Conservation (phyloP, 495 filamentous ascomycete species). For the Xylaria venustula region DNA sequence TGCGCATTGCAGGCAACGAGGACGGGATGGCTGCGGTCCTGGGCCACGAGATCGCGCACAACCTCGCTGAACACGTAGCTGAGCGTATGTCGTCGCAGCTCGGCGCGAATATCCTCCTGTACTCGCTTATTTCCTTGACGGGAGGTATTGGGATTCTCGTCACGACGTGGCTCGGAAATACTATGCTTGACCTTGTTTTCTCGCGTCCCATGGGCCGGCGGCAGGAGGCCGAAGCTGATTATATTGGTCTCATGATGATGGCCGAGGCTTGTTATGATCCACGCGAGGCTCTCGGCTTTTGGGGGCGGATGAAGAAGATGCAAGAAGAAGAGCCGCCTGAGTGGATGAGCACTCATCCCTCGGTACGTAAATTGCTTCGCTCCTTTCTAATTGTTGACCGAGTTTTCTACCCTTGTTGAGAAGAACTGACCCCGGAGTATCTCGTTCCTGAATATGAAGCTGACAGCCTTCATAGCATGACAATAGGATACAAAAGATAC, state of each 20-base stretch:
- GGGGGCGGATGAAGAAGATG: slow-evolving; percentile 72
- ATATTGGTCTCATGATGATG: slow-evolving; percentile 78
- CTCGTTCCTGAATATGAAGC: not conserved
- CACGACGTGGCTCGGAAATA: slow-evolving; percentile 39
- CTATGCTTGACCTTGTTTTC: slow-evolving; percentile 62
- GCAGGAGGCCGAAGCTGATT: slow-evolving; percentile 71
- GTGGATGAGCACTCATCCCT: slow-evolving; percentile 85
- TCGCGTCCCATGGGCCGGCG: slow-evolving; percentile 67
- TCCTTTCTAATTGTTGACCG: not conserved
- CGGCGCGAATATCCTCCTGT: slow-evolving; percentile 53
- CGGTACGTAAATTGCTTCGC: slow-evolving; percentile 46
- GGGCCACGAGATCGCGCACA: slow-evolving; percentile 94
- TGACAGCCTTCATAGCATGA: slow-evolving; percentile 48
- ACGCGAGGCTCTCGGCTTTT: slow-evolving; percentile 66
- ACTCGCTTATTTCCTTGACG: slow-evolving; percentile 47
- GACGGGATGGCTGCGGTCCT: slow-evolving; percentile 80
- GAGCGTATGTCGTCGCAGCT: slow-evolving; percentile 69
- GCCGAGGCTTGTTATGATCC: slow-evolving; percentile 67
- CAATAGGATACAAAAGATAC: slow-evolving; percentile 68
- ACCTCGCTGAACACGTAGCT: slow-evolving; percentile 73
- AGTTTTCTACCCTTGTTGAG: not conserved
- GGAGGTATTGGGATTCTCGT: slow-evolving; percentile 49
- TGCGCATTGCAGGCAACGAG: slow-evolving; percentile 69
- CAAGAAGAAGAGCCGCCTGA: slow-evolving; percentile 61
- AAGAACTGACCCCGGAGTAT: not conserved